Evolutionary conservation across 2,329 filamentous ascomycete species (phyloP), one percentile per base, ranked within the genome.

Genomic region (Fusarium xyrophilum): DNA sequence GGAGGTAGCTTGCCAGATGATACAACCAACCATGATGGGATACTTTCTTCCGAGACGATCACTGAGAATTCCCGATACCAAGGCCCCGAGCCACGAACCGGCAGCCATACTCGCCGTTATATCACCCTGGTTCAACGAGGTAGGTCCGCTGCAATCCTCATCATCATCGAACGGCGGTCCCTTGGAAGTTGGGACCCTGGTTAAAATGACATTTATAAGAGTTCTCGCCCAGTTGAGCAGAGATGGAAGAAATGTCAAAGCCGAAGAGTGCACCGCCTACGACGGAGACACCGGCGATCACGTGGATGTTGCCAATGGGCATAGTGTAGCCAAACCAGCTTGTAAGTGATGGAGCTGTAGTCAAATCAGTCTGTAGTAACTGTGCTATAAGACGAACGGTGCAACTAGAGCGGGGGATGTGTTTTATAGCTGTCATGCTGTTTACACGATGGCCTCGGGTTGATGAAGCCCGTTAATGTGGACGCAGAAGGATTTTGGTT

Each of bases 91-190:
- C 53, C 84, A 83, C 3, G 84, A 86, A 6, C 84, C 84, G 32
- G 82, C 84, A 3, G 84, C 82, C 70, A 86, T 82, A 55, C 82
- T 79, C 19, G 83, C 82, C 1, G 82, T 83, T 66, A 86, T 86
- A 40, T 83, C 83, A 30, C 84, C 84, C 68, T 86, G 84, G 14
- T 79, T 77, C 21, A 82, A 53, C 73, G 83, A 65, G 70, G 80
- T 69, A 12, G 78, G 78, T 6, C 78, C 78, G 40, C 75, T 76
- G 33, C 78, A 80, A 11, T 72, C 60, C 2, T 50, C 10, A 28
- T 73, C 69, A 9, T 78, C 47, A 15, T 58, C 69, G 42, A 74
- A 77, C 0, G 78, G 77, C 2, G 77, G 77, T 0, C 76, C 75
- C 2, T 75, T 63, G n/a, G n/a, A n/a, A n/a, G n/a, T n/a, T n/a